These are phyloP conservation scores for Psidium friedrichsthalianum DNA, from an alignment of 345 rosid species.

Conservation along the genomic window DNA sequence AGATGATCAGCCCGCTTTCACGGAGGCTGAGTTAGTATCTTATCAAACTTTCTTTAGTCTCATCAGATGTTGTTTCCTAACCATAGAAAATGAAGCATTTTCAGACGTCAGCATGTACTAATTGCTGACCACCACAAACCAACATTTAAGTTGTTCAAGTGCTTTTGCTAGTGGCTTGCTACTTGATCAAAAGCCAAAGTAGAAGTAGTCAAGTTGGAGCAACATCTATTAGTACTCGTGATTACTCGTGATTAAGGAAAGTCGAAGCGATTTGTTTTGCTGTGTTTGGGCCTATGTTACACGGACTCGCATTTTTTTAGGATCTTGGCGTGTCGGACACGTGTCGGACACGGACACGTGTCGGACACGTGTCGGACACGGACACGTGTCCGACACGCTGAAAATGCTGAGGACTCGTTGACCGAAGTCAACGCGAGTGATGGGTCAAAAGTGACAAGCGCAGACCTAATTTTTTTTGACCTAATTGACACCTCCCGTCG, in stretches of 20 bases:
- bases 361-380: no score
- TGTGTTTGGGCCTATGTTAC: conserved; percentile 56
- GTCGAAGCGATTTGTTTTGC: neutral
- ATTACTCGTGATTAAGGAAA: no score
- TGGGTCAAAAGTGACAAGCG: no score
- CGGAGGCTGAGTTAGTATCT: neutral
- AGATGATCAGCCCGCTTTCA: neutral
- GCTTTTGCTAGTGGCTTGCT: neutral
- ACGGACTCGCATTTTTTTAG: no score
- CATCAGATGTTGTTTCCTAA: neutral
- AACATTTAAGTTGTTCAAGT: no score
- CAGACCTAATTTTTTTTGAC: no score
- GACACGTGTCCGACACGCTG: no score
- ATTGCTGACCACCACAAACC: neutral
- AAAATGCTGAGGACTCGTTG: no score
- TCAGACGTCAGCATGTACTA: neutral
- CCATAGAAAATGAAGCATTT: neutral
- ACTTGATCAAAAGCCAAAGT: neutral
- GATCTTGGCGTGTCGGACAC: no score
- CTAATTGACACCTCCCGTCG: no score
- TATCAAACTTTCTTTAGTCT: neutral
- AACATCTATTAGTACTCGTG: neutral
- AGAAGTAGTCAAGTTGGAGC: neutral
- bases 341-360: no score
- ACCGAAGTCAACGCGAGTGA: no score